Evolutionary conservation across 2,329 filamentous ascomycete genomes (phyloP), one percentile per base, ranked within the genome.

Genomic region (Chalara sp.): DNA sequence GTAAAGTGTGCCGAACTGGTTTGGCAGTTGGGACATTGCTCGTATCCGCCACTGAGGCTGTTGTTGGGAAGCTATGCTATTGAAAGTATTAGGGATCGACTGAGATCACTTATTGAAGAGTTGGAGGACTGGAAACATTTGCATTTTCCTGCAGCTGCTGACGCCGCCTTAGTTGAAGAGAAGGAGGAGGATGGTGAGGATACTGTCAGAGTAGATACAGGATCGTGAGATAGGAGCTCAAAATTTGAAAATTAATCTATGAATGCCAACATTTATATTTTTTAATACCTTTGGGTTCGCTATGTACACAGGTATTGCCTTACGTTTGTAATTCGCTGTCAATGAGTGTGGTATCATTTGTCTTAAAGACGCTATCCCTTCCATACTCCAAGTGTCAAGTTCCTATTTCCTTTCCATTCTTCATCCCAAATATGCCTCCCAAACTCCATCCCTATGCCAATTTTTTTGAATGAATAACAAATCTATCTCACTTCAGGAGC

Each of bases 21-120:
- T 6, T 97, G 93, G 93, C 84, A 96, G 72, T 72, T 97, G 42
- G 93, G 86, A 0, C 93, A 97, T 72, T 97, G 92, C 70, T 86
- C 83, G n/a, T 96, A 90, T 65, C 93, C 93, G 46, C 93, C 93
- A 0, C 67, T 97, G 56, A 74, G 93, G 33, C 70, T 99, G 52
- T 72, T 96, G n/a, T 70, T 97, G 29, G 93, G 93, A 0, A 95
- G 84, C 57, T 97, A 95, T 70, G 92, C 93, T 1, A 92, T 97
- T 37, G 92, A 99, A 68, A 96, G 91, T 67, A 95, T 97, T 47
- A 76, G 93, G 12, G 93, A 99, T 70, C 78, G 92, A 21, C 70
- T 97, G 63, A 80, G 89, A 58, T 92, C 87, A 54, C 89, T 97
- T 40, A 96, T 91, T 10, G 93, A 97, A 68, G 93, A 99, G 72